phyloP scores from a whole-genome alignment of 2,329 filamentous ascomycete species.

The Pyrenophora teres region DNA sequence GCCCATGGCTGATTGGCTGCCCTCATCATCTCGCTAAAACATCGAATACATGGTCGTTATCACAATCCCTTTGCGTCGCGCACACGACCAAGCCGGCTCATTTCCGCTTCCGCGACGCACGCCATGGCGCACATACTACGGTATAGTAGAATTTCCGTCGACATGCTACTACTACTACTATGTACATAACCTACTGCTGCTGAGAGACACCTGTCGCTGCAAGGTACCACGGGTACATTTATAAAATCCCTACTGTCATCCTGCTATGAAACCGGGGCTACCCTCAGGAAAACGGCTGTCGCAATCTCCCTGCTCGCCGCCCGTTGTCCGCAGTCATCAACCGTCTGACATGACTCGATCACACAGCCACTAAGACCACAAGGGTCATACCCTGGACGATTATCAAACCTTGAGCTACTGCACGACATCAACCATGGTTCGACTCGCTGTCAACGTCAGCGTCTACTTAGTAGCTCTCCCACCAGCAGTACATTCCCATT shows the following conservation, averaged over 20 bases:
- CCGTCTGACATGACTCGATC: constrained; percentile 5
- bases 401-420: constrained; percentile 12
- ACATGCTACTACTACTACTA: too few species aligned
- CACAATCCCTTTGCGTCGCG: constrained; percentile 5
- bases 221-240: too few species aligned
- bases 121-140: too few species aligned
- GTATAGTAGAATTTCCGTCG: too few species aligned
- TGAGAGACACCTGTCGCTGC: background rate
- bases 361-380: constrained; percentile 3
- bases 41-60: background rate
- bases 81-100: constrained; percentile 9
- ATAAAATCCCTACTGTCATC: too few species aligned
- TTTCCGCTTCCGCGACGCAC: constrained; percentile 1
- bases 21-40: constrained; percentile 6
- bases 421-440: constrained; percentile 18
- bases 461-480: background rate
- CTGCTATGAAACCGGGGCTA: constrained; percentile 1
- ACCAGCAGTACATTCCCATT: background rate
- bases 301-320: constrained; percentile 3
- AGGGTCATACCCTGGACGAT: constrained; percentile 3
- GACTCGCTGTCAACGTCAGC: background rate
- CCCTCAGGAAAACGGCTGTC: background rate
- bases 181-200: too few species aligned
- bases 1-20: constrained; percentile 8
- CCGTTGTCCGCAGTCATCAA: background rate